phyloP scores from a whole-genome alignment of 2,329 filamentous ascomycete species.

The Fusarium sp. region DNA sequence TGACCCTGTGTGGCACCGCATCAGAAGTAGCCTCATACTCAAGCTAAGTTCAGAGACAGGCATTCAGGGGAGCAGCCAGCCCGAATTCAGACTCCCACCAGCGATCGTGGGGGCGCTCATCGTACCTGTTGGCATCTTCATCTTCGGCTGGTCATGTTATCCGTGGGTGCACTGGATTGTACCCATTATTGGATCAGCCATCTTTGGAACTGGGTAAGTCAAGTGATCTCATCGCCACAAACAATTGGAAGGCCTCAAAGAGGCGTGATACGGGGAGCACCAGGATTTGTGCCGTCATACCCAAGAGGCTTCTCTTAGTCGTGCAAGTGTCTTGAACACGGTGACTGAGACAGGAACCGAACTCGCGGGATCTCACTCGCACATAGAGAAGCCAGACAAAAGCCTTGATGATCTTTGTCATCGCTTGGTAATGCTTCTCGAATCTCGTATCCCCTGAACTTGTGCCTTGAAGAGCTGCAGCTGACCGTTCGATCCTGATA shows the following conservation, averaged over 20 bases:
- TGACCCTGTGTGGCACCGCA: conserved; percentile 74
- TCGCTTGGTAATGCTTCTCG: conserved; percentile 48
- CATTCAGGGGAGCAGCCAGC: conserved; percentile 73
- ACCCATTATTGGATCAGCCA: conserved; percentile 76
- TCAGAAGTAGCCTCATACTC: conserved; percentile 68
- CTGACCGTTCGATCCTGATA: conserved; percentile 46
- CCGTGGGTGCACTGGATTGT: conserved; percentile 79
- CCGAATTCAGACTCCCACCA: conserved; percentile 86
- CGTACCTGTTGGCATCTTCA: conserved; percentile 85
- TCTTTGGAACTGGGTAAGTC: conserved; percentile 78
- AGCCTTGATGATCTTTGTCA: conserved; percentile 42
- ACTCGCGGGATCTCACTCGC: conserved; percentile 17
- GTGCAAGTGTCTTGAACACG: conserved; percentile 1
- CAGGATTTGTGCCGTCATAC: background rate
- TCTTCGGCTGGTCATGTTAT: conserved; percentile 89
- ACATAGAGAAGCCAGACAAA: conserved; percentile 4
- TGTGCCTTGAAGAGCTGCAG: conserved; percentile 30
- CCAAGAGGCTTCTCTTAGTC: background rate
- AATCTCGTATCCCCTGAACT: conserved; percentile 42
- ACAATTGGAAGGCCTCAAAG: conserved; percentile 17
- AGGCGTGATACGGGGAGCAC: conserved; percentile 1
- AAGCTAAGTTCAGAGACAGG: conserved; percentile 64
- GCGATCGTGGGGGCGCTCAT: conserved; percentile 79
- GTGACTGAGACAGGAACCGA: conserved; percentile 31
- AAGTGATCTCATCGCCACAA: conserved; percentile 52